Percentiles rank a stretch among this genome's conserved stretches.
Evolutionary conservation across 305 asterid species (phyloP).

Genomic region (Coffea humblotiana): DNA sequence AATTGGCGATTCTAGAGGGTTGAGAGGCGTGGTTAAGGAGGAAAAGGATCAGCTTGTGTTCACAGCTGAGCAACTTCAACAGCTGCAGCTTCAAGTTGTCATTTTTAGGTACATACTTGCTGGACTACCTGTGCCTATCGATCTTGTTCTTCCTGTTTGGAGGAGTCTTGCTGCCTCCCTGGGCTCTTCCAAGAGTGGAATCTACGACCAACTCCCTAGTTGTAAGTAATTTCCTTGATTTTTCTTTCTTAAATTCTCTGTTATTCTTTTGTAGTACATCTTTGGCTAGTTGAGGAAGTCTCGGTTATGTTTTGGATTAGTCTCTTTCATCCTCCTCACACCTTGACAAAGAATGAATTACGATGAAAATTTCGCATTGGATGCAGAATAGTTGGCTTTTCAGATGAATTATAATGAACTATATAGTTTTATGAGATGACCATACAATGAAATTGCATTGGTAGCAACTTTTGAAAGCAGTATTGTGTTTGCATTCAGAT

Average conservation of each 20-base stretch:
- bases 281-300: neutral
- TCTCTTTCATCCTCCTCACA: neutral
- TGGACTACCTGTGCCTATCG: constrained; percentile 44
- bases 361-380: neutral
- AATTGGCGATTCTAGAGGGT: constrained; percentile 33
- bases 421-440: neutral
- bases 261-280: neutral
- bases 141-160: constrained; percentile 43
- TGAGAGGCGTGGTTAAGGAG: constrained; percentile 22
- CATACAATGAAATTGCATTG: neutral
- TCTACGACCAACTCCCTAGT: constrained; percentile 32
- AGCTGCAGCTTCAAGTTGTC: constrained; percentile 35
- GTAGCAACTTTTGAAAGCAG: neutral
- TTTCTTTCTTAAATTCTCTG: neutral
- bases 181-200: constrained; percentile 23
- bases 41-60: constrained; percentile 34
- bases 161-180: constrained; percentile 35
- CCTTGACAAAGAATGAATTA: neutral
- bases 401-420: neutral
- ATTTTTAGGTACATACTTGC: constrained; percentile 36
- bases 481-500: neutral
- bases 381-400: neutral
- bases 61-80: constrained; percentile 38
- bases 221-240: constrained; percentile 34
- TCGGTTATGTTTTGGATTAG: neutral